Base-by-base conservation (phyloP, 257 asterid genomes). In the Catharanthus roseus region DNA sequence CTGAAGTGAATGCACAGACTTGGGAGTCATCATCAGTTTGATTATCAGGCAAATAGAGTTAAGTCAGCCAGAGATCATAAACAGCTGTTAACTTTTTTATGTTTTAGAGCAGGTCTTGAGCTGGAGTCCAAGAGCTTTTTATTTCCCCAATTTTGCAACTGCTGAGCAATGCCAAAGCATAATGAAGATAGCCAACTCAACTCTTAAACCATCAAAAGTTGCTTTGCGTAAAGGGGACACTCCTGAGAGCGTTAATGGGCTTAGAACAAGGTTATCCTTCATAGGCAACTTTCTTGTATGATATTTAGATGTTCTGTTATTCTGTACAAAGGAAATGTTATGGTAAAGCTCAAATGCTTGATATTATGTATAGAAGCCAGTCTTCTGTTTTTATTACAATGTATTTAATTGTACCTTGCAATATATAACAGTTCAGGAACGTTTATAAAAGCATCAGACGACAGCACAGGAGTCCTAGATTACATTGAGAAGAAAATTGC, bases 211-310 rank as follows among this genome's bases (percentile, higher is more conserved):
- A 58, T 92, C 97, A 67, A 28, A 83, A 57, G 79, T 92, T 74
- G 96, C 93, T 69, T 67, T 92, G 39, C 95, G 96, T 18, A 54
- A 80, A 26, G 97, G 97, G 51, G 97, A 92, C 79, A 89, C 97
- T 64, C 83, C 82, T 26, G 96, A 88, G 63, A 85, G 63, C 72
- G 89, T 93, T n/a, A 72, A 86, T 82, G 97, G 97, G 75, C 79
- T 83, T 70, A 86, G 97, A 85, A 92, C 97, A 74, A 92, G 97
- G 97, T 91, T n/a, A 75, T 66, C 10, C 62, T 23, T 29, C 26
- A 28, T 28, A 0, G n/a, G 31, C 6, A 36, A 39, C 49, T n/a
- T 63, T 36, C 44, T 39, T 12, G n/a, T 68, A 7, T 24, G 11
- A 13, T 15, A 49, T 15, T 21, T 68, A 28, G 21, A 12, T 56